phyloP scores from a whole-genome alignment of 768 basidiomycete species.

The Leccinum arenicola region DNA sequence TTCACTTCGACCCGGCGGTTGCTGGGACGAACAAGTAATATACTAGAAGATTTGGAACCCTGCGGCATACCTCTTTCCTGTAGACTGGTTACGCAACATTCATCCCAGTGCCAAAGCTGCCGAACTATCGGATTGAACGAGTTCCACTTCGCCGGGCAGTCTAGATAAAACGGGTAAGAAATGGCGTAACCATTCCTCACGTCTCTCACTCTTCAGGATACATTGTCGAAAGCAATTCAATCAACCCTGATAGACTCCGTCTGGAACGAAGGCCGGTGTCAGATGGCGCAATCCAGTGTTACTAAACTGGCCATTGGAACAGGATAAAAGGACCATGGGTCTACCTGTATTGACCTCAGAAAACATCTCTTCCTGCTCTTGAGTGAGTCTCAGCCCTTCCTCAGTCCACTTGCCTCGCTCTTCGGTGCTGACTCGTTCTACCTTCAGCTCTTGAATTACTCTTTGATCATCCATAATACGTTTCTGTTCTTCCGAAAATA shows the following conservation, averaged over 20 bases:
- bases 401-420: not conserved
- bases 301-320: not conserved
- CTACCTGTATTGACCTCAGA: not conserved
- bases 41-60: too few relatives aligned
- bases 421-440: not conserved
- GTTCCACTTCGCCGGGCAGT: too few relatives aligned
- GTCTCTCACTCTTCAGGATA: not conserved
- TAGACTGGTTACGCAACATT: too few relatives aligned
- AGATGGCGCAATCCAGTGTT: not conserved
- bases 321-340: not conserved
- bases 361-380: not conserved
- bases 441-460: not conserved
- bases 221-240: not conserved
- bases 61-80: too few relatives aligned
- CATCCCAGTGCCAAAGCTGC: too few relatives aligned
- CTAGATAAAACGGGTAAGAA: too few relatives aligned
- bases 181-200: too few relatives aligned
- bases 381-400: not conserved
- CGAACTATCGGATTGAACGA: too few relatives aligned
- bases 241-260: not conserved
- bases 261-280: not conserved
- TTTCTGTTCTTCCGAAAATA: not conserved
- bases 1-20: too few relatives aligned
- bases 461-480: not conserved
- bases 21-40: too few relatives aligned